A percentile compares a stretch with the other conserved stretches of the same genome.
Conservation (phyloP, 805 yeast genomes). For the Cyberlindnera misumaiensis region DNA sequence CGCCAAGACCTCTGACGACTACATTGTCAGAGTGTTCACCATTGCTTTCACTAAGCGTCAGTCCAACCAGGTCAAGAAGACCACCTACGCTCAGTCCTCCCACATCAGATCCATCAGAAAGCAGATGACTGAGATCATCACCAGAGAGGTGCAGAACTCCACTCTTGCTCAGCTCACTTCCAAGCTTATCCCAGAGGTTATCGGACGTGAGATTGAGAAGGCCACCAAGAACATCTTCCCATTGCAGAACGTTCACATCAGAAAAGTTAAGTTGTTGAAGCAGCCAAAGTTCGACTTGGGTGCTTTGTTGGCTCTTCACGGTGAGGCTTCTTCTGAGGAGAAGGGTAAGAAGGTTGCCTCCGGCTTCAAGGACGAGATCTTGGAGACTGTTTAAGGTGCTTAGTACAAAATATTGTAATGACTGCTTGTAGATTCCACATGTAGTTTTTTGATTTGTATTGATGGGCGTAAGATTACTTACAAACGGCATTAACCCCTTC, state of each 20-base stretch:
- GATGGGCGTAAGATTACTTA: no score
- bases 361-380: conserved; percentile 98
- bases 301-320: conserved; percentile 93
- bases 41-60: conserved; percentile 98
- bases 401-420: conserved; percentile 30
- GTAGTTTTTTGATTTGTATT: conserved; percentile 16
- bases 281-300: conserved; percentile 99
- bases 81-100: conserved; percentile 96
- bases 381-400: conserved; percentile 82
- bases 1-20: conserved; percentile 96
- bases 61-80: conserved; percentile 94
- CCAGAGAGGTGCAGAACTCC: conserved; percentile 91
- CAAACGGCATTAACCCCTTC: no score
- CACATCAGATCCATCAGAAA: conserved; percentile 81
- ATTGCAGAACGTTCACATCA: conserved; percentile 96
- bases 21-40: conserved; percentile 92
- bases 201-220: conserved; percentile 97
- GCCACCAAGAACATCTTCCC: conserved; percentile 93
- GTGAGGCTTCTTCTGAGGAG: conserved; percentile 90
- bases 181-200: conserved; percentile 97
- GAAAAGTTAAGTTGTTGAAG: conserved; percentile 97
- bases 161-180: conserved; percentile 95
- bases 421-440: conserved; percentile 81
- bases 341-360: conserved; percentile 90
- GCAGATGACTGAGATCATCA: conserved; percentile 93